phyloP scores from a whole-genome alignment of 257 asterid species.

The Solanum appendiculatum region DNA sequence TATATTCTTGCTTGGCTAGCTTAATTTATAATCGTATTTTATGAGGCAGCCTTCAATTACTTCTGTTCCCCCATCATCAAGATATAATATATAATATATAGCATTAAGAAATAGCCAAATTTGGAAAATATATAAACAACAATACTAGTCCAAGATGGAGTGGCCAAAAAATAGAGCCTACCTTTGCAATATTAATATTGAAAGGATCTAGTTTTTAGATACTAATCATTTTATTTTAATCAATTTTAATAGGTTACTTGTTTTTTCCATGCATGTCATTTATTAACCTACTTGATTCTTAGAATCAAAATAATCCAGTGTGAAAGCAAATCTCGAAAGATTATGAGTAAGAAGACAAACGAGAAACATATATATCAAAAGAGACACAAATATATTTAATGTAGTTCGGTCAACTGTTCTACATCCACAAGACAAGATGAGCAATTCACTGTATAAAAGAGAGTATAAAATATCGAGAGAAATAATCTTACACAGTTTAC shows the following conservation, averaged over 20 bases:
- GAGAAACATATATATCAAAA: neutral
- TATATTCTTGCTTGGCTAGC: neutral
- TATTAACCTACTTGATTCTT: neutral
- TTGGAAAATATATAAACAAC: no score
- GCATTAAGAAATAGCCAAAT: no score
- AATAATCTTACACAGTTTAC: no score
- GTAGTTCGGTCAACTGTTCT: no score
- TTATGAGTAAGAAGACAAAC: no score
- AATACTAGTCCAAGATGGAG: no score
- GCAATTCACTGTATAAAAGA: no score
- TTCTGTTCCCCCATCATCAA: neutral
- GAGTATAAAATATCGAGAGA: no score
- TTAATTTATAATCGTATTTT: neutral
- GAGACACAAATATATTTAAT: no score
- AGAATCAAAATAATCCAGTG: no score
- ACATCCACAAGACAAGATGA: no score
- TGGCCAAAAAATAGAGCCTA: neutral
- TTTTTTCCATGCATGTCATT: neutral
- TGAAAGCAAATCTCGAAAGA: no score
- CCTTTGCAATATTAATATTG: neutral
- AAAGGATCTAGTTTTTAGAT: neutral
- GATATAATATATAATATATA: neutral
- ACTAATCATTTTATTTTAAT: neutral
- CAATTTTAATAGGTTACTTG: neutral
- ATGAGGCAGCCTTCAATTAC: neutral